Percentiles rank a stretch among this genome's conserved stretches.
Evolutionary conservation across 2,329 filamentous ascomycete genomes (phyloP).

Genomic region (Penicillium sp.): DNA sequence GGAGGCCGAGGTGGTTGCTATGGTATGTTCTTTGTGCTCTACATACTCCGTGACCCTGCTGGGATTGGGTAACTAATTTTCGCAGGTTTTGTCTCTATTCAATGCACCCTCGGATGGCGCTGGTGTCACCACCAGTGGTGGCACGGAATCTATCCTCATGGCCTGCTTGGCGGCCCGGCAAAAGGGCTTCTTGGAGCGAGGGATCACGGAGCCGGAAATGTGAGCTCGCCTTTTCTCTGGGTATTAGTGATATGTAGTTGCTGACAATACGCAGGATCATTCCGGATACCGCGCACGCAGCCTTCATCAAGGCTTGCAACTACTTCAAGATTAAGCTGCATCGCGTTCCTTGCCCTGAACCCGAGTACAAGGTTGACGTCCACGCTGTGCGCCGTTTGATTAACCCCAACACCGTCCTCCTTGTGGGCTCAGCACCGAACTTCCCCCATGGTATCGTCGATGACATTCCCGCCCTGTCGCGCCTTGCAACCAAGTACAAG

Average conservation of each 20-base stretch:
- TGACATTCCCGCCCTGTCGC: conserved; percentile 82
- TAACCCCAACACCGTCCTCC: conserved; percentile 88
- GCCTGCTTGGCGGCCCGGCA: conserved; percentile 87
- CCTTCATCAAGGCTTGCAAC: conserved; percentile 89
- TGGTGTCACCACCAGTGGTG: conserved; percentile 86
- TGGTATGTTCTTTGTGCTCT: conserved; percentile 57
- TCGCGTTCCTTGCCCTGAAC: conserved; percentile 80
- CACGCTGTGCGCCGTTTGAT: conserved; percentile 76
- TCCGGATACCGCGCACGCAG: conserved; percentile 90
- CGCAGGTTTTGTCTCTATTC: conserved; percentile 70
- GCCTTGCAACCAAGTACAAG: conserved; percentile 73
- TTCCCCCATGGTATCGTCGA: conserved; percentile 98
- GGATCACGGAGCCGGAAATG: conserved; percentile 93
- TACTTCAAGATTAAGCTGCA: conserved; percentile 98
- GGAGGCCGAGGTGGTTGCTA: conserved; percentile 96
- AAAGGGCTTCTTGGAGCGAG: conserved; percentile 80
- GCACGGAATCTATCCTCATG: conserved; percentile 96
- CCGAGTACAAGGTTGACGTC: conserved; percentile 79
- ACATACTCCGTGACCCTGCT: background rate
- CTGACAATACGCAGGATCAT: conserved; percentile 65
- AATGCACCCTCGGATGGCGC: conserved; percentile 82
- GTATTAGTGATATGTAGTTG: background rate
- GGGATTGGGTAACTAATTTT: background rate
- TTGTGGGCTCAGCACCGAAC: conserved; percentile 94
- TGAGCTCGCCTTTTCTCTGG: conserved; percentile 43